Conservation (phyloP, 305 asterid species). For the Fraxinus latifolia region DNA sequence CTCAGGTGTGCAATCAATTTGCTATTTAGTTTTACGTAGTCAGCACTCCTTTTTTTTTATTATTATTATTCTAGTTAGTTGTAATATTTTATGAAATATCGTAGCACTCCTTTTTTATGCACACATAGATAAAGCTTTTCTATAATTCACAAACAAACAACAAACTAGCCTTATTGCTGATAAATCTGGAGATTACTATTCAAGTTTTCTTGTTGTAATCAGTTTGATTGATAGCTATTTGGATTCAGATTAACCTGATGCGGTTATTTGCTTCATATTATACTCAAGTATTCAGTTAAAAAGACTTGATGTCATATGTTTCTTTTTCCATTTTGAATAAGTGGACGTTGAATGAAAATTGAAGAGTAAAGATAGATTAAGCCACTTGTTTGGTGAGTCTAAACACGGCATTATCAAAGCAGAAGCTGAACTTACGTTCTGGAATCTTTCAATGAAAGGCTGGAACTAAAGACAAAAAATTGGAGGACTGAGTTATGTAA, state of each 20-base stretch:
- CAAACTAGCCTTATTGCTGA: background rate
- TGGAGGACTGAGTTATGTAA: too few relatives aligned
- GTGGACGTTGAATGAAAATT: background rate
- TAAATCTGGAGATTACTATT: background rate
- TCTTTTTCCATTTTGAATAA: background rate
- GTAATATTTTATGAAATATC: background rate
- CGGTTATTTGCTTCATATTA: background rate
- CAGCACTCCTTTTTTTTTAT: background rate
- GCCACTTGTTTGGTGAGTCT: background rate
- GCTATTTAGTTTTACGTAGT: background rate
- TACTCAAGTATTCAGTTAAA: background rate
- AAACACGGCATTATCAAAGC: background rate
- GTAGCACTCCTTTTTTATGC: background rate
- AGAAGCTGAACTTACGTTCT: background rate
- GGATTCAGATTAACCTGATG: background rate
- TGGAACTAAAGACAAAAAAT: too few relatives aligned
- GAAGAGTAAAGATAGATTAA: background rate
- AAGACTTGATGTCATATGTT: background rate
- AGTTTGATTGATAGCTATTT: background rate
- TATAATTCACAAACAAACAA: background rate
- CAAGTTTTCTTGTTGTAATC: background rate
- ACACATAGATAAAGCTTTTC: background rate
- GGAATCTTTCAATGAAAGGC: background rate
- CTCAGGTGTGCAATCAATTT: slow-evolving; percentile 24
- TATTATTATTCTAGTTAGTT: background rate